Evolutionary conservation across 257 asterid genomes (phyloP).

Genomic region (Solanum bulbocastanum): DNA sequence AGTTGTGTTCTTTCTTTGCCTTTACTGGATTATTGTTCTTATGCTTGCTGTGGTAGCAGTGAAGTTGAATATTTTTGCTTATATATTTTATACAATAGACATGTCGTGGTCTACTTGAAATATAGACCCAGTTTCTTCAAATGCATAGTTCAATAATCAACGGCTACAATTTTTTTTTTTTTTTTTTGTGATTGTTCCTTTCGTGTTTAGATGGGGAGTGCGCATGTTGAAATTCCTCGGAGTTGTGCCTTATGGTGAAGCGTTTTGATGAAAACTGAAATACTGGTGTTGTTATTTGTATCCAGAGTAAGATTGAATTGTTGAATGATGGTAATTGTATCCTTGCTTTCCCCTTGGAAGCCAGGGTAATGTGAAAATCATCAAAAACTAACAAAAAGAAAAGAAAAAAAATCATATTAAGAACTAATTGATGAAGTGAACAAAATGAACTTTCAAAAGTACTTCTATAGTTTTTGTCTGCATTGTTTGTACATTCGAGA

Average conservation of each 20-base stretch:
- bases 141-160: neutral
- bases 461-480: neutral
- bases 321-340: too few species aligned
- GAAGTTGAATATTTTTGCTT: neutral
- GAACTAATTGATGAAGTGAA: neutral
- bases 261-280: neutral
- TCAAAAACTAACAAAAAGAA: neutral
- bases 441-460: too few species aligned
- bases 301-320: neutral
- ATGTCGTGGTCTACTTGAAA: neutral
- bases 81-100: neutral
- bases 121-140: neutral
- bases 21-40: conserved; percentile 26
- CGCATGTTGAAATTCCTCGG: neutral
- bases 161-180: neutral
- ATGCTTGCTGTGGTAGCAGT: conserved; percentile 33
- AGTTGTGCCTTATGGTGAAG: neutral
- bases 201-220: neutral
- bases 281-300: neutral
- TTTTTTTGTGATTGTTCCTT: neutral
- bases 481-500: neutral
- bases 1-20: conserved; percentile 10
- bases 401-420: neutral
- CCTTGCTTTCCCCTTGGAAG: neutral
- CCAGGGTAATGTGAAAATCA: neutral